Conservation (phyloP, 108 stramenopile species). For the Pseudonitzschia pungens region DNA sequence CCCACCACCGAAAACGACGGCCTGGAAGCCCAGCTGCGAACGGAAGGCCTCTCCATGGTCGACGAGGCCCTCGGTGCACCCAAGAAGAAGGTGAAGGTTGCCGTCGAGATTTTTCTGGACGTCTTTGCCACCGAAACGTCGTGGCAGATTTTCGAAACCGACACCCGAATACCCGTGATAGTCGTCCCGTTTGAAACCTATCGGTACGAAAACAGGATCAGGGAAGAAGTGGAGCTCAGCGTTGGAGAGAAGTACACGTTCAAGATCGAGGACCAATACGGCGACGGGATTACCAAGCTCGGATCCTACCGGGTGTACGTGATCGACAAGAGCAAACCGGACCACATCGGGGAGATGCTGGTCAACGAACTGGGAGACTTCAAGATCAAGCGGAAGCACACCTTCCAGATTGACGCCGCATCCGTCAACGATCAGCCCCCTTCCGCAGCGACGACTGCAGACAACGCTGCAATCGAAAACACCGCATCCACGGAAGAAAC, state of each 20-base stretch:
- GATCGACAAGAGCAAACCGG: neutral
- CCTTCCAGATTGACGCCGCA: neutral
- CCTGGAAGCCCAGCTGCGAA: neutral
- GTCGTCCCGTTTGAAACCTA: neutral
- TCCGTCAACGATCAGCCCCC: too few species aligned
- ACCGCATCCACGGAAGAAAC: too few species aligned
- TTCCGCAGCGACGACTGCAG: too few species aligned
- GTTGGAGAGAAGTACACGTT: conserved; percentile 13
- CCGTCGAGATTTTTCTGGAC: conserved; percentile 15
- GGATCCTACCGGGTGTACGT: conserved; percentile 17
- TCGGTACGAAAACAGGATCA: conserved; percentile 11
- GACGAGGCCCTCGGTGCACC: neutral
- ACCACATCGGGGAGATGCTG: neutral
- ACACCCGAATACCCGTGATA: neutral
- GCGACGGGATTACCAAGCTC: conserved; percentile 20
- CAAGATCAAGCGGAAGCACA: neutral
- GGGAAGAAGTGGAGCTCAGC: conserved; percentile 5
- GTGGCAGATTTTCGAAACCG: conserved; percentile 7
- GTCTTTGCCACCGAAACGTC: conserved; percentile 15
- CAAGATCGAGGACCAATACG: conserved; percentile 17
- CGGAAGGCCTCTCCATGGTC: neutral
- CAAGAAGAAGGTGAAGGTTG: neutral
- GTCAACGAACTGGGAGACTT: neutral
- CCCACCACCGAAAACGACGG: conserved; percentile 1
- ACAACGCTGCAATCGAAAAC: too few species aligned